phyloP scores from a whole-genome alignment of 2,329 filamentous ascomycete species.

The Phaeosphaeria sp. region DNA sequence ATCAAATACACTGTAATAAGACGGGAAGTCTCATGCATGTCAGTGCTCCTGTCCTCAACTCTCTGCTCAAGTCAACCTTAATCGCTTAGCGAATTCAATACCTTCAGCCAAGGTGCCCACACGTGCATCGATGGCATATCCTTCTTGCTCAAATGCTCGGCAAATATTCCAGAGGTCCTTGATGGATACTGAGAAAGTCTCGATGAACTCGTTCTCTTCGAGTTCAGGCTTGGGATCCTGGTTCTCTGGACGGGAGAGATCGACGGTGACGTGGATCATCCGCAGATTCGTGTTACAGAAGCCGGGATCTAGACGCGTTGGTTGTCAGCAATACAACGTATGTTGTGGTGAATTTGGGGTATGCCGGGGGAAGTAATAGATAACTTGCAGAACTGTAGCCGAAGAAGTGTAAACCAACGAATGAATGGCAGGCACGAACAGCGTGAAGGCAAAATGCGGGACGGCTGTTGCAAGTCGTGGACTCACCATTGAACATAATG shows the following conservation, averaged over 20 bases:
- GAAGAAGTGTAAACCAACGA: no score
- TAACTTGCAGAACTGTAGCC: no score
- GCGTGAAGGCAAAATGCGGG: background rate
- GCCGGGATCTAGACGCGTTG: conserved; percentile 41
- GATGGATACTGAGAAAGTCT: conserved; percentile 75
- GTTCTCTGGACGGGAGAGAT: conserved; percentile 73
- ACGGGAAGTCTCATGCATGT: background rate
- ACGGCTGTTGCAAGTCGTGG: background rate
- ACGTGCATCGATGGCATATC: conserved; percentile 79
- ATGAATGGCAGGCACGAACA: no score
- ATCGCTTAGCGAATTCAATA: conserved; percentile 71
- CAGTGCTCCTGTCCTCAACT: background rate
- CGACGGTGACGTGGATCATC: conserved; percentile 76
- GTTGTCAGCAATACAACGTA: no score
- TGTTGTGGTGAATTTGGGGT: no score
- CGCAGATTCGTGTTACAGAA: conserved; percentile 55
- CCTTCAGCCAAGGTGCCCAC: conserved; percentile 81
- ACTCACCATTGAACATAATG: conserved; percentile 53
- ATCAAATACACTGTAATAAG: background rate
- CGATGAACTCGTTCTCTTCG: conserved; percentile 83
- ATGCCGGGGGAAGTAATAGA: no score
- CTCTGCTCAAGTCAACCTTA: conserved; percentile 34
- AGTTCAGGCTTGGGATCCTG: conserved; percentile 71
- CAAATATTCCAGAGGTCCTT: conserved; percentile 70
- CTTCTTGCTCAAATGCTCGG: conserved; percentile 70